Percentiles rank a stretch among this genome's conserved stretches.
Conservation (phyloP, 2,329 filamentous ascomycete species). For the Stemphylium beticola region DNA sequence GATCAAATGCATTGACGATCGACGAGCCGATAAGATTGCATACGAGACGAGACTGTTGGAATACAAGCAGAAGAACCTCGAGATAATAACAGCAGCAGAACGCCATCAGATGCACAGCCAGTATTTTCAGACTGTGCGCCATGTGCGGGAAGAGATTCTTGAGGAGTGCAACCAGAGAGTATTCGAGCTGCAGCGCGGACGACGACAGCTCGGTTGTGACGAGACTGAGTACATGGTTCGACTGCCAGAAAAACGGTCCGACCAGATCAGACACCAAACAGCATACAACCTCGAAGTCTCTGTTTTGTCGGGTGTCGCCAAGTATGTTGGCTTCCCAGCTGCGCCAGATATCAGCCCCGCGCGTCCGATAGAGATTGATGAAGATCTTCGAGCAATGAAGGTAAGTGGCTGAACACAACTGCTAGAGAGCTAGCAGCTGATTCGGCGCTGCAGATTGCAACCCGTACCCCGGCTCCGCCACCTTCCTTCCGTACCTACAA, state of each 20-base stretch:
- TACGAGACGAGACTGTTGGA: slow-evolving; percentile 76
- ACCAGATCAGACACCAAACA: slow-evolving; percentile 82
- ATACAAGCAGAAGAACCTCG: slow-evolving; percentile 74
- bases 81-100: slow-evolving; percentile 76
- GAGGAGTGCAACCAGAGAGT: slow-evolving; percentile 85
- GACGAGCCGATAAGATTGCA: slow-evolving; percentile 79
- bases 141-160: slow-evolving; percentile 79
- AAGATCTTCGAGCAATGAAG: slow-evolving; percentile 87
- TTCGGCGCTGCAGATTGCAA: slow-evolving; percentile 39
- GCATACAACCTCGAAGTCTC: slow-evolving; percentile 97
- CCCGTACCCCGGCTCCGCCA: slow-evolving; percentile 38
- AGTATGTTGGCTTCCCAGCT: slow-evolving; percentile 94
- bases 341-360: slow-evolving; percentile 83
- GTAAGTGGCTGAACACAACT: slow-evolving; percentile 61
- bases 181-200: slow-evolving; percentile 90
- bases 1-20: slow-evolving; percentile 83
- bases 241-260: slow-evolving; percentile 76
- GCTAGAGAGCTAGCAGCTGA: slow-evolving; percentile 28
- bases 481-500: slow-evolving; percentile 44
- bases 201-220: slow-evolving; percentile 77
- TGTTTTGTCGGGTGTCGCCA: slow-evolving; percentile 85
- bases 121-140: slow-evolving; percentile 85
- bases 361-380: slow-evolving; percentile 75
- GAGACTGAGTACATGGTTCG: slow-evolving; percentile 82
- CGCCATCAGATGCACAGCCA: slow-evolving; percentile 87